Evolutionary conservation across 805 yeast species (phyloP).

Genomic region (Kurtzmaniella fragi): DNA sequence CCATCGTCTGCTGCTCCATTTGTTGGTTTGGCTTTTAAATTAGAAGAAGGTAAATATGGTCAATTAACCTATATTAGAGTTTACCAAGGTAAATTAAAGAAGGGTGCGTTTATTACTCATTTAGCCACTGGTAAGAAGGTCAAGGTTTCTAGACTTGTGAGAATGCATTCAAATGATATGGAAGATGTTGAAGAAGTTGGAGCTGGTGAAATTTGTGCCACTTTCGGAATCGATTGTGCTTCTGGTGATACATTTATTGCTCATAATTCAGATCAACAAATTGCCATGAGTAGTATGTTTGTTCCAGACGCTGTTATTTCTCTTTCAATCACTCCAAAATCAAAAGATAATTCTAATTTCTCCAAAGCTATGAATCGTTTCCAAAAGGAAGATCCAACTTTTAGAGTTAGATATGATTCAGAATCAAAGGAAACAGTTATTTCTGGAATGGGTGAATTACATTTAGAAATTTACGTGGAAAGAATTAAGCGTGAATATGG

Average conservation of each 20-base stretch:
- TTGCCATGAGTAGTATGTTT: conserved; percentile 95
- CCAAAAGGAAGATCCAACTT: conserved; percentile 99
- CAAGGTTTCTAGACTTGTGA: conserved; percentile 87
- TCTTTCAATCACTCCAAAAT: conserved; percentile 79
- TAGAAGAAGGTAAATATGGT: conserved; percentile 97
- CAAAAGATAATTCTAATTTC: conserved; percentile 81
- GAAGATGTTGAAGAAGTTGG: conserved; percentile 95
- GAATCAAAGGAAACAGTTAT: conserved; percentile 93
- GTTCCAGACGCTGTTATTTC: conserved; percentile 99
- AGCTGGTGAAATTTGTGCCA: conserved; percentile 98
- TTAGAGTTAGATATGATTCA: conserved; percentile 82
- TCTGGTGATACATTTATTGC: conserved; percentile 98
- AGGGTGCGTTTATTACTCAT: conserved; percentile 85
- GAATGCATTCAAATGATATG: conserved; percentile 99
- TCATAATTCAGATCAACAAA: conserved; percentile 54
- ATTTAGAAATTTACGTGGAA: conserved; percentile 95
- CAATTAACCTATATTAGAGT: conserved; percentile 96
- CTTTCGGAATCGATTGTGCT: conserved; percentile 97
- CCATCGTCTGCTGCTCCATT: conserved; percentile 77
- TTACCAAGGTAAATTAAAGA: conserved; percentile 90
- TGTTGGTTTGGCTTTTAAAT: conserved; percentile 96
- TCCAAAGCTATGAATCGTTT: conserved; percentile 96
- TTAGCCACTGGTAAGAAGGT: conserved; percentile 90
- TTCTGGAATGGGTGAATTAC: conserved; percentile 98
- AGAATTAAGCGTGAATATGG: conserved; percentile 97